Evolutionary conservation across 2,329 filamentous ascomycete genomes (phyloP).

Genomic region (Claviceps sp.): DNA sequence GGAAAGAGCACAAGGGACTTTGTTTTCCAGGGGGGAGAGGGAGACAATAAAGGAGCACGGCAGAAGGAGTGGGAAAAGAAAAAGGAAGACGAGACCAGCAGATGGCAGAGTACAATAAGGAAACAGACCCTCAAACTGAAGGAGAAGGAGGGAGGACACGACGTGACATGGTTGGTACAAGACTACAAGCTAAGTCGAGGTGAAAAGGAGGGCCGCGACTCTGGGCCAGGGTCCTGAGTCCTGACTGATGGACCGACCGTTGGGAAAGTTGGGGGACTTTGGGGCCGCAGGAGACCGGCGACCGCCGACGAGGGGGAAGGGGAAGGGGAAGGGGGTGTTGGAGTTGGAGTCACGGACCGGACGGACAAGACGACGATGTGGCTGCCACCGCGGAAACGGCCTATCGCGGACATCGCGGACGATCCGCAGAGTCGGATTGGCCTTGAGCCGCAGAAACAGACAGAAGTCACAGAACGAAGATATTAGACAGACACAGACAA

Average conservation of each 20-base stretch:
- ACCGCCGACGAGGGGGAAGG: neutral
- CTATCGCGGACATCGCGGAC: neutral
- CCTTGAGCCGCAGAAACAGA: neutral
- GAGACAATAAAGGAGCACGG: slow-evolving; percentile 1
- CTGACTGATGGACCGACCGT: neutral
- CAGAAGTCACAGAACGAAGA: neutral
- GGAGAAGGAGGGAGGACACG: slow-evolving; percentile 3
- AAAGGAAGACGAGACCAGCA: slow-evolving; percentile 2
- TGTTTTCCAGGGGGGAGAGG: neutral
- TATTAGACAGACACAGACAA: neutral
- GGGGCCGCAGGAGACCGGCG: neutral
- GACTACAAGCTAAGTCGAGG: neutral
- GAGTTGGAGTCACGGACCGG: neutral
- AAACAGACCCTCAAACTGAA: slow-evolving; percentile 6
- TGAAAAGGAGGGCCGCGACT: slow-evolving; percentile 6
- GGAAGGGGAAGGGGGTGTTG: neutral
- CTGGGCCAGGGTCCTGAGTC: slow-evolving; percentile 2
- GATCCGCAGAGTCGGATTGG: slow-evolving; percentile 6
- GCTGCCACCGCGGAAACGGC: neutral
- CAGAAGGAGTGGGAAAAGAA: slow-evolving; percentile 4
- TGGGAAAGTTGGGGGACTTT: neutral
- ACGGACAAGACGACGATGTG: neutral
- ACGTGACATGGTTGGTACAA: slow-evolving; percentile 5
- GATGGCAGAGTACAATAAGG: slow-evolving; percentile 6
- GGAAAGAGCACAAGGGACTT: slow-evolving; percentile 1